phyloP scores from a whole-genome alignment of 495 filamentous ascomycete species.

The Lineolata rhizophorae region DNA sequence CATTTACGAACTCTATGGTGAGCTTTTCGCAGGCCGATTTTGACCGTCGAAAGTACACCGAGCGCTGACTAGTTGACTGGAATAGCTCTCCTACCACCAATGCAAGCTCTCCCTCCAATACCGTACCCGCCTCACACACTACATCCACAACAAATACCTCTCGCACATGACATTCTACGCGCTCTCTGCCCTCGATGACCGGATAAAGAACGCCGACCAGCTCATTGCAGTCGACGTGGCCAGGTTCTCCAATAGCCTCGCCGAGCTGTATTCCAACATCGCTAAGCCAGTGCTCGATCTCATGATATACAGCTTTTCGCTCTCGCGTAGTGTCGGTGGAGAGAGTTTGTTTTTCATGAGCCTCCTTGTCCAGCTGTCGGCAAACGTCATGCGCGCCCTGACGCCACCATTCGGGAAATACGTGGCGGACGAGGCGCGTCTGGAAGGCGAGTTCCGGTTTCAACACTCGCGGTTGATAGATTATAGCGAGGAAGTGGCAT shows the following conservation, averaged over 20 bases:
- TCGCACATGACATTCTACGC: conserved; percentile 96
- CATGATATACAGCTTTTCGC: conserved; percentile 82
- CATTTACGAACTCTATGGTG: conserved; percentile 98
- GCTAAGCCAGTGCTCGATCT: conserved; percentile 91
- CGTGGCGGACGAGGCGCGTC: conserved; percentile 81
- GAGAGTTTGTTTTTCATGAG: conserved; percentile 91
- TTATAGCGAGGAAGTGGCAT: conserved; percentile 80
- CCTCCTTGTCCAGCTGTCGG: conserved; percentile 76
- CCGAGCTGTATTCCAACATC: conserved; percentile 92
- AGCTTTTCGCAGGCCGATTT: conserved; percentile 18
- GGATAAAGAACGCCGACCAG: conserved; percentile 97
- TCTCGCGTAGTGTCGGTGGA: conserved; percentile 81
- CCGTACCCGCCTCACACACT: conserved; percentile 69
- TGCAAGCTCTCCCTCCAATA: conserved; percentile 85
- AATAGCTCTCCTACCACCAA: conserved; percentile 86
- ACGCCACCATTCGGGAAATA: conserved; percentile 98
- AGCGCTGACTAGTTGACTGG: neutral
- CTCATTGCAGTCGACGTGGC: conserved; percentile 91
- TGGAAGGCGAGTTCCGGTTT: conserved; percentile 93
- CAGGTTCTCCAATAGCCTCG: conserved; percentile 84
- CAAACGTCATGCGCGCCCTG: conserved; percentile 77
- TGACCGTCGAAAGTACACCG: too few relatives aligned
- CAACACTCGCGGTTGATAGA: conserved; percentile 89
- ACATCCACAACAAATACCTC: conserved; percentile 86
- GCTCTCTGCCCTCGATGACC: conserved; percentile 82